Base-by-base conservation (phyloP, 164 flowering plant genomes). In the Aristolochia fimbriata region DNA sequence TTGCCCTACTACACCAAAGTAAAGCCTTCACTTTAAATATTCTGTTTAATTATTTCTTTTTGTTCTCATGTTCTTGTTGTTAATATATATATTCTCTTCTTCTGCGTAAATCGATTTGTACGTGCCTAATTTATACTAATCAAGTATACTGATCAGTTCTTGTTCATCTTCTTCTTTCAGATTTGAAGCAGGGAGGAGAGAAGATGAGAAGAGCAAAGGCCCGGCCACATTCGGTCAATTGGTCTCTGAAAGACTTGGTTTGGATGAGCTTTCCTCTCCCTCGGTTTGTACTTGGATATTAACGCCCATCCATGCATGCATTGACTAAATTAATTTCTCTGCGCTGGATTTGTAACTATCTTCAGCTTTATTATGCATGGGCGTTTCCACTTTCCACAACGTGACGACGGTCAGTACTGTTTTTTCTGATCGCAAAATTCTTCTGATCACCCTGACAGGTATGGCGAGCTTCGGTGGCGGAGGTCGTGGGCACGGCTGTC, bases 401-500 rank as follows among this genome's bases (percentile, higher is more conserved):
- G n/a, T n/a, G n/a, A n/a, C n/a, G n/a, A n/a, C n/a, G n/a, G n/a
- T n/a, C n/a, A n/a, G n/a, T n/a, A n/a, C n/a, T n/a, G n/a, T n/a
- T n/a, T n/a, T n/a, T n/a, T n/a, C n/a, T n/a, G n/a, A n/a, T n/a
- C n/a, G n/a, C n/a, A n/a, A n/a, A n/a, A n/a, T n/a, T n/a, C n/a
- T n/a, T n/a, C 6, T n/a, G 7, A 31, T 31, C 17, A 19, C 0
- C 41, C 6, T n/a, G 5, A 3, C 68, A 81, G 90, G 72, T 79
- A 0, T 81, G 89, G 89, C 63, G 84, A 59, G 83, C 81, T 51
- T 77, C 83, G 0, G 13, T 78, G 17, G 80, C 81, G 1, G 86
- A 84, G 64, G 74, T 84, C 6, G 31, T 84, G 12, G 84, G 83
- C 33, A 75, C 82, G 4, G 79, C 84, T 2, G 67, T 66, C 20